Evolutionary conservation across 768 basidiomycete species (phyloP).

Genomic region (Heimioporus sp.): DNA sequence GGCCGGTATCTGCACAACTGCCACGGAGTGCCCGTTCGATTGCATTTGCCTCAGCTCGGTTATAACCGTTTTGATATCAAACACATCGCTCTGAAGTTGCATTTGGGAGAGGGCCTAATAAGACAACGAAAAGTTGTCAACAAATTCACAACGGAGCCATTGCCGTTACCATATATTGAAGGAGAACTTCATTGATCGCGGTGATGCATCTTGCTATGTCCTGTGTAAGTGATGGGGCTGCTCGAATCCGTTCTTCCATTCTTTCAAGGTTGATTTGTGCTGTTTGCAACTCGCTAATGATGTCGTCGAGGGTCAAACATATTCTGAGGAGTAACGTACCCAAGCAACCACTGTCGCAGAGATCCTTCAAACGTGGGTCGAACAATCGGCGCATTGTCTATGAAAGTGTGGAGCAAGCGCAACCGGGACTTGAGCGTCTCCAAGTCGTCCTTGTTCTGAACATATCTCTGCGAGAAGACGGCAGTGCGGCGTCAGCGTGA

Average conservation of each 20-base stretch:
- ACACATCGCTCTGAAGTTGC: background rate
- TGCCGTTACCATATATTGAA: background rate
- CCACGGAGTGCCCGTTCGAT: background rate
- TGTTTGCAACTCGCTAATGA: background rate
- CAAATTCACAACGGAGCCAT: too few species aligned
- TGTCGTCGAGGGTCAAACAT: too few species aligned
- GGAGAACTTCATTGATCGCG: background rate
- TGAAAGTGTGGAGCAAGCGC: too few species aligned
- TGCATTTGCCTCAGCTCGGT: background rate
- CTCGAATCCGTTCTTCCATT: background rate
- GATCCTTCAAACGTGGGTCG: too few species aligned
- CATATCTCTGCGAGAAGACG: background rate
- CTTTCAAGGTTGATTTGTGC: background rate
- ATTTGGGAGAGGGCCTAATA: background rate
- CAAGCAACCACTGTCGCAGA: too few species aligned
- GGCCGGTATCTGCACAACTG: background rate
- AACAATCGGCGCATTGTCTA: too few species aligned
- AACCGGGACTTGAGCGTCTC: background rate
- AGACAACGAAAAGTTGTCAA: too few species aligned
- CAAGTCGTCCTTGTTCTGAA: conserved; percentile 8
- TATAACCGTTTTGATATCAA: background rate
- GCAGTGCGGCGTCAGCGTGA: background rate
- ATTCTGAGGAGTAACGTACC: too few species aligned
- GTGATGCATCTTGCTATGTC: background rate
- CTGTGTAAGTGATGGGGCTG: background rate